Evolutionary conservation across 768 basidiomycete genomes (phyloP).

Genomic region (Rubroboletus pulcherrimus): DNA sequence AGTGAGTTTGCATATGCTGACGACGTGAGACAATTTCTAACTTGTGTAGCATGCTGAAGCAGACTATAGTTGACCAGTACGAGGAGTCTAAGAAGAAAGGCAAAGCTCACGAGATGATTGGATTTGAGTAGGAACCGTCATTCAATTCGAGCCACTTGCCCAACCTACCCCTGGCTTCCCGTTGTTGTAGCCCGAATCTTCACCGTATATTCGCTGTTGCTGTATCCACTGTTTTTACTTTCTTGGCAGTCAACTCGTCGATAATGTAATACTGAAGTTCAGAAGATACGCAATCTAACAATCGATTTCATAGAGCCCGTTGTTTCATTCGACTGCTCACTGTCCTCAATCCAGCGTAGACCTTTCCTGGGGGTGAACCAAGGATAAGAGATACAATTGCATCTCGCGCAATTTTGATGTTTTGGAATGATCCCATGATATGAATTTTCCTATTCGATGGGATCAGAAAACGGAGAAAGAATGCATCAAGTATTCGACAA

Average conservation of each 20-base stretch:
- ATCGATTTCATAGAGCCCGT: slow-evolving; percentile 59
- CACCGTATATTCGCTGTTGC: neutral
- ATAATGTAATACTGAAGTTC: slow-evolving; percentile 5
- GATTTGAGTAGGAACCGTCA: slow-evolving; percentile 6
- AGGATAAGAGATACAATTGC: slow-evolving; percentile 94
- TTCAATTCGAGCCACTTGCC: neutral
- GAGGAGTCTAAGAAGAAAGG: slow-evolving; percentile 35
- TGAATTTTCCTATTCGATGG: slow-evolving; percentile 77
- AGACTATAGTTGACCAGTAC: slow-evolving; percentile 49
- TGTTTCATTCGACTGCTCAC: slow-evolving; percentile 93
- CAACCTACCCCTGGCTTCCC: neutral
- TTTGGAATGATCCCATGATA: slow-evolving; percentile 97
- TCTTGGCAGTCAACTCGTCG: slow-evolving; percentile 4
- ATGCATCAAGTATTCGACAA: slow-evolving; percentile 29
- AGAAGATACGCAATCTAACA: slow-evolving; percentile 7
- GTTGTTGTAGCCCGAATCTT: neutral
- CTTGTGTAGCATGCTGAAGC: slow-evolving; percentile 42
- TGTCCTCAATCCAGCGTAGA: slow-evolving; percentile 86
- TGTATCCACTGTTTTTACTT: slow-evolving; percentile 1
- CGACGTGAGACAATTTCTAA: neutral
- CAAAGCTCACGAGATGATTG: slow-evolving; percentile 17
- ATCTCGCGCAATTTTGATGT: slow-evolving; percentile 96
- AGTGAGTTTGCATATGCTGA: slow-evolving; percentile 41
- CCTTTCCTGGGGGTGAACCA: slow-evolving; percentile 92
- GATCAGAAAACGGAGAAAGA: slow-evolving; percentile 4